A percentile compares a stretch with the other conserved stretches of the same genome.
Conservation (phyloP, 768 basidiomycete genomes). For the Lentinus brumalis region DNA sequence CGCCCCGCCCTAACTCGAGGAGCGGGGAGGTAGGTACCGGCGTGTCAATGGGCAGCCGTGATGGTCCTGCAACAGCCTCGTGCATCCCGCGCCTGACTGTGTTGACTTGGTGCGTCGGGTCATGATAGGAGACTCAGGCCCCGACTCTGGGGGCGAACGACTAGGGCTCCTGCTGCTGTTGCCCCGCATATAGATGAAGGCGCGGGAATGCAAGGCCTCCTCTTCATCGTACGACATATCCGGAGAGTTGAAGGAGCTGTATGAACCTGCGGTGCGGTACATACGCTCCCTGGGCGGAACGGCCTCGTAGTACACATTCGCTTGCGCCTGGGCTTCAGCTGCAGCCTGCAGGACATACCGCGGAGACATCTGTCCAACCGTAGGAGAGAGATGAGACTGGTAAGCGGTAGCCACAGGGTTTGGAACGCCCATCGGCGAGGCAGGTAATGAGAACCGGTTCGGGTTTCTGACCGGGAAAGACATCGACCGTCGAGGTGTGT, state of each 20-base stretch:
- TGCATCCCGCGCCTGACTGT: not conserved
- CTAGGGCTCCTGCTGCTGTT: not conserved
- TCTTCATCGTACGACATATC: conserved; percentile 9
- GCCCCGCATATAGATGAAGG: not conserved
- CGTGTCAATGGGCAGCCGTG: conserved; percentile 2
- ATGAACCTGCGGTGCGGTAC: conserved; percentile 8
- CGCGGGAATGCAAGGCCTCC: not conserved
- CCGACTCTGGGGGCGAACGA: not conserved
- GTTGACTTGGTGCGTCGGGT: conserved; percentile 10
- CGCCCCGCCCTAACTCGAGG: not conserved
- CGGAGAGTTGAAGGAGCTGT: conserved; percentile 13
- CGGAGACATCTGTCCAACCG: conserved; percentile 9
- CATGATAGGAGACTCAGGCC: conserved; percentile 12
- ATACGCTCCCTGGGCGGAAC: conserved; percentile 23
- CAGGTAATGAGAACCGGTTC: conserved; percentile 19
- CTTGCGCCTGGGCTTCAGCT: conserved; percentile 10
- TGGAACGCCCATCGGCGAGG: conserved; percentile 10
- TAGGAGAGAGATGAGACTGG: conserved; percentile 16
- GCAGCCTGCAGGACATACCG: conserved; percentile 13
- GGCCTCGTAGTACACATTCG: conserved; percentile 32
- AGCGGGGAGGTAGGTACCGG: conserved; percentile 3
- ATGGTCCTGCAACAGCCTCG: conserved; percentile 13
- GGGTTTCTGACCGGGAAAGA: conserved; percentile 34
- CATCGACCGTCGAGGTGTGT: conserved; percentile 35
- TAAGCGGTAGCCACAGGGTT: conserved; percentile 12